Base-by-base conservation (phyloP, 2,329 filamentous ascomycete species). In the Curvularia spicifera region DNA sequence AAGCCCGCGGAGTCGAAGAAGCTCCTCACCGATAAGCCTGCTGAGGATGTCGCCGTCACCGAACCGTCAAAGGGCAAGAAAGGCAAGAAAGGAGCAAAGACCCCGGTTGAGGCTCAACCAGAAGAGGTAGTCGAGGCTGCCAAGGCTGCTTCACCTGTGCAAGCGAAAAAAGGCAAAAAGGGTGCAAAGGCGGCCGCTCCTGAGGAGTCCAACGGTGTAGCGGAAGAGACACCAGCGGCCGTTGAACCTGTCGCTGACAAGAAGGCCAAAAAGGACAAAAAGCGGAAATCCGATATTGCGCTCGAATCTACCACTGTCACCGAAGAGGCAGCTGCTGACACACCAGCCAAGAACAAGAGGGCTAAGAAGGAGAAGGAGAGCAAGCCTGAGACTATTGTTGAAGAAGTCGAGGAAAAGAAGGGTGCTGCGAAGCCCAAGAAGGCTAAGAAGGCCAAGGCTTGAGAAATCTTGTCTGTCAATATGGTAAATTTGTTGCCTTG, bases 1-100 rank as follows among this genome's bases (percentile, higher is more conserved):
- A 69, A 72, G 46, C 65, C 68, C 24, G 66, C 53, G 13, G 67
- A 69, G 50, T 59, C 72, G 24, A 65, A 73, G 51, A 63, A 74
- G 50, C 60, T 71, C 39, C 55, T 75, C 9, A 59, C 56, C 2
- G 66, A 76, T 46, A 51, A 64, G 4, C 56, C 66, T 48, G 63
- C 65, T 24, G 67, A 63, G 60, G 59, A 72, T 65, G 59, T 57
- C 9, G 51, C 56, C 0, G 57, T 56, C 5, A 53, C 49, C 9
- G 56, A 60, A 12, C 47, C 60, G 42, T 57, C 68, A 10, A 78
- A 76, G 67, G 63, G 53, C 37, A 76, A 76, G 68, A 70, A 72
- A 42, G 57, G 67, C 22, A 69, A 71, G 62, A 72, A 75, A 63
- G 65, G 59, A 45, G 52, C 59, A 22, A 67, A 66, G 46, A 50